Evolutionary conservation across 2,329 filamentous ascomycete genomes (phyloP).

Genomic region (Botrytis elliptica): DNA sequence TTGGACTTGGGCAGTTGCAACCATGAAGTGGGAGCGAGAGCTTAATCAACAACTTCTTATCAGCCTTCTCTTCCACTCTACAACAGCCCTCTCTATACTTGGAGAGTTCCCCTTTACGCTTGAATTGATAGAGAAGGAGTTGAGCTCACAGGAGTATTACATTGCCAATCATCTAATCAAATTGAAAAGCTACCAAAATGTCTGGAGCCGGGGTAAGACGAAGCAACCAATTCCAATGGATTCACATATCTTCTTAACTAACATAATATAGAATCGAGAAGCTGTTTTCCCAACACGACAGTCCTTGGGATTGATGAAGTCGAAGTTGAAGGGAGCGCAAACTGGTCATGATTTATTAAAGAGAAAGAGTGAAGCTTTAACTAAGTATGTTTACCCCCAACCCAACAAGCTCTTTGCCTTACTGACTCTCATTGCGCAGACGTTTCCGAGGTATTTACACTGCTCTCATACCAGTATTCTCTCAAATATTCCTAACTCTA

Average conservation of each 20-base stretch:
- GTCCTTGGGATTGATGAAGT: conserved; percentile 95
- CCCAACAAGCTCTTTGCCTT: conserved; percentile 13
- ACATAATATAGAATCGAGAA: conserved; percentile 72
- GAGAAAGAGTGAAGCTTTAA: conserved; percentile 95
- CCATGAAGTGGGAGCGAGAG: conserved; percentile 21
- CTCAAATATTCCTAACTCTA: conserved; percentile 16
- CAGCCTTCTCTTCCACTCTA: conserved; percentile 7
- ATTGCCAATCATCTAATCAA: not conserved
- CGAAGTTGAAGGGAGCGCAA: conserved; percentile 91
- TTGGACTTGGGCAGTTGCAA: conserved; percentile 19
- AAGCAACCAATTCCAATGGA: conserved; percentile 21
- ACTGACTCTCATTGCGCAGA: conserved; percentile 47
- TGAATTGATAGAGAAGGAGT: not conserved
- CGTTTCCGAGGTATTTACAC: conserved; percentile 75
- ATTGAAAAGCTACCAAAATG: conserved; percentile 42
- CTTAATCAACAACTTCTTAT: conserved; percentile 23
- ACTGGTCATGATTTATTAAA: conserved; percentile 93
- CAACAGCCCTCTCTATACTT: not conserved
- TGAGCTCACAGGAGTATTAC: not conserved
- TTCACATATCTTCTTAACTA: conserved; percentile 21
- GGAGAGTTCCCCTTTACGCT: not conserved
- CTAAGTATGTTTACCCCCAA: conserved; percentile 64
- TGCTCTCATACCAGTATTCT: not conserved
- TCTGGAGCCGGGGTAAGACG: conserved; percentile 51
- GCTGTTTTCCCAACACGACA: conserved; percentile 97